Conservation (phyloP, 2,329 filamentous ascomycete species). For the Incumbomyces lentus region DNA sequence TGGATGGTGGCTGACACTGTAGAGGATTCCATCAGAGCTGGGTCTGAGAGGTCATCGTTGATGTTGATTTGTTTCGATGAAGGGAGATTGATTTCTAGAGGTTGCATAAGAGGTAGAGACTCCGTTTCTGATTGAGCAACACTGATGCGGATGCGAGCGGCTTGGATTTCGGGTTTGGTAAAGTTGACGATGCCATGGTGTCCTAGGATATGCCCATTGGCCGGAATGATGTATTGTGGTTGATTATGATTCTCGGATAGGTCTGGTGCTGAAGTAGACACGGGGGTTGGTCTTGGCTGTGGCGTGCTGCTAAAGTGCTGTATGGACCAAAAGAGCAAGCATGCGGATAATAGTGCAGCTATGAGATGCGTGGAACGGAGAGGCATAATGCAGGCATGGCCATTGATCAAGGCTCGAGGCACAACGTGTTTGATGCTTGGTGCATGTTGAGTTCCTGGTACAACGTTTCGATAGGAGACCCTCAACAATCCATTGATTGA, state of each 20-base stretch:
- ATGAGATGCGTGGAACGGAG: not conserved
- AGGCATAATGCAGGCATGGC: slow-evolving; percentile 1
- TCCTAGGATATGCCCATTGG: not conserved
- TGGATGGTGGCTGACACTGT: not conserved
- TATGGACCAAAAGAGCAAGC: slow-evolving; percentile 1
- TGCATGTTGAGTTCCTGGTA: too few species aligned
- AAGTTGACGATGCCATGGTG: slow-evolving; percentile 6
- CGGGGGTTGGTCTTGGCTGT: not conserved
- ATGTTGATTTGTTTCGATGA: slow-evolving; percentile 5
- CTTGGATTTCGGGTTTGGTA: slow-evolving; percentile 3
- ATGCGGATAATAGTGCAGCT: not conserved
- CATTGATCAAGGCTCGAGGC: not conserved
- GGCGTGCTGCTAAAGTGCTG: not conserved
- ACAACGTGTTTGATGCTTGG: too few species aligned
- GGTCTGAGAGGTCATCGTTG: not conserved
- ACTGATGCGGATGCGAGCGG: slow-evolving; percentile 1
- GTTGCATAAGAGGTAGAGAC: slow-evolving; percentile 1
- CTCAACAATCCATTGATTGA: not conserved
- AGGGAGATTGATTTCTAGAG: slow-evolving; percentile 5
- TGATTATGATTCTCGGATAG: not conserved
- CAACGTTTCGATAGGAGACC: too few species aligned
- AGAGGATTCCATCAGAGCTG: not conserved
- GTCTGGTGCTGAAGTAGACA: not conserved
- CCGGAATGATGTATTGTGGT: slow-evolving; percentile 2
- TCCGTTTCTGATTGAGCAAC: slow-evolving; percentile 5